Conservation (phyloP, 2,329 filamentous ascomycete species). For the Penicillium sp. region DNA sequence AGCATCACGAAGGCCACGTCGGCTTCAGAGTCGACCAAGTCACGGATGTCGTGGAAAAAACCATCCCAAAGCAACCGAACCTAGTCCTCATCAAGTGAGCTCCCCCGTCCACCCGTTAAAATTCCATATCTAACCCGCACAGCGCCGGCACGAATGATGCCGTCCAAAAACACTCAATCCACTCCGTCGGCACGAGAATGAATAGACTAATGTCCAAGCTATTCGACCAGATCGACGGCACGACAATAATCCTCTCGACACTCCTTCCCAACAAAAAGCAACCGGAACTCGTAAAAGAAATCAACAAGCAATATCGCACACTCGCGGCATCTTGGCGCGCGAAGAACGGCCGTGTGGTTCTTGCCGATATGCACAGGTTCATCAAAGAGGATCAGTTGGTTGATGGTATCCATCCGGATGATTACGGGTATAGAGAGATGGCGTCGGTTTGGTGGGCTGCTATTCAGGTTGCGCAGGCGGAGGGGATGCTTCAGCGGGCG, state of each 20-base stretch:
- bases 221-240: conserved; percentile 22
- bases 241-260: conserved; percentile 35
- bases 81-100: conserved; percentile 29
- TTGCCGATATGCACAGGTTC: conserved; percentile 28
- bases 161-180: conserved; percentile 21
- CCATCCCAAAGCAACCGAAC: conserved; percentile 23
- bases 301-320: conserved; percentile 27
- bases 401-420: conserved; percentile 25
- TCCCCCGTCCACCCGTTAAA: neutral
- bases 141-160: conserved; percentile 39
- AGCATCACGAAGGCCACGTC: conserved; percentile 28
- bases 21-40: conserved; percentile 25
- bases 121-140: neutral
- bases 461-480: conserved; percentile 16
- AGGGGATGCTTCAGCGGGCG: conserved; percentile 14
- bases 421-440: conserved; percentile 27
- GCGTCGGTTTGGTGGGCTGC: conserved; percentile 30
- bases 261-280: conserved; percentile 25
- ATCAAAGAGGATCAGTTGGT: conserved; percentile 18
- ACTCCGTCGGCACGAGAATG: conserved; percentile 24
- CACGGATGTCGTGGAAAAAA: conserved; percentile 2
- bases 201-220: conserved; percentile 25
- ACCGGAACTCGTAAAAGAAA: conserved; percentile 3
- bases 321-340: conserved; percentile 22
- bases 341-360: conserved; percentile 19